Conservation (phyloP, 495 filamentous ascomycete genomes). For the Podospora pseudocomata region DNA sequence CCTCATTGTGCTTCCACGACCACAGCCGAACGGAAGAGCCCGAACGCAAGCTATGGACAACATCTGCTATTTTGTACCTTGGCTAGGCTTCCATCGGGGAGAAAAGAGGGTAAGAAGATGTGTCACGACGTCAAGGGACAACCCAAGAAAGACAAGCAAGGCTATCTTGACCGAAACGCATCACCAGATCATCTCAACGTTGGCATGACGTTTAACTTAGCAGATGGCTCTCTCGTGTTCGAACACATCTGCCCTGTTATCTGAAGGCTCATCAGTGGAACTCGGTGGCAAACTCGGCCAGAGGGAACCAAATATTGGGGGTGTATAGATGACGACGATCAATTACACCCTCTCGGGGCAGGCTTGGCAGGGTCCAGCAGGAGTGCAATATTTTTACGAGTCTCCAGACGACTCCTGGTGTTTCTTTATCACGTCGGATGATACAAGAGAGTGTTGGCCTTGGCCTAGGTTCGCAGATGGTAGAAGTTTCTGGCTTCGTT, state of each 20-base stretch:
- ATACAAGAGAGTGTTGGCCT: too few species aligned
- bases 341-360: not conserved
- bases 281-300: constrained; percentile 3
- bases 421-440: not conserved
- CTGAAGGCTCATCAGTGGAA: not conserved
- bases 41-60: too few species aligned
- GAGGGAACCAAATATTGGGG: not conserved
- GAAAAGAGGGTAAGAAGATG: not conserved
- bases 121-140: not conserved
- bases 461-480: too few species aligned
- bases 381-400: not conserved
- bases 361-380: not conserved
- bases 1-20: not conserved
- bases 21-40: not conserved
- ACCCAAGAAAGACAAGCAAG: not conserved
- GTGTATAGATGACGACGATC: not conserved
- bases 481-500: not conserved
- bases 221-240: not conserved
- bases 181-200: not conserved
- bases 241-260: not conserved
- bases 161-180: not conserved
- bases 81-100: not conserved
- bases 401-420: not conserved
- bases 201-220: not conserved
- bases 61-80: not conserved